Evolutionary conservation across 345 rosid genomes (phyloP).

Genomic region (Eutrema yunnanense): DNA sequence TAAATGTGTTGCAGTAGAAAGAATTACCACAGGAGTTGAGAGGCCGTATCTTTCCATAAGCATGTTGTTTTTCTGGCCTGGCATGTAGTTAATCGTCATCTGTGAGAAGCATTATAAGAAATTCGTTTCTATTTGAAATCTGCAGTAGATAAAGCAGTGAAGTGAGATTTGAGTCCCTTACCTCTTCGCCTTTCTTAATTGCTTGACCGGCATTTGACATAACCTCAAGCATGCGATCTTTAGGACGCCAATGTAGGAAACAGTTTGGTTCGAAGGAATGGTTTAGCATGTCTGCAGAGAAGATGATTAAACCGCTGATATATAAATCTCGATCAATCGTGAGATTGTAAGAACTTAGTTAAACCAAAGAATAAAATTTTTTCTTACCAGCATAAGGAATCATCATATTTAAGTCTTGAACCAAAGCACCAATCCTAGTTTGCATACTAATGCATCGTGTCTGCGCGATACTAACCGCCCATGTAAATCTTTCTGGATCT

Average conservation of each 20-base stretch:
- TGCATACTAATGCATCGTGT: conserved; percentile 76
- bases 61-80: conserved; percentile 51
- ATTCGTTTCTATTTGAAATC: not conserved
- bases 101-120: conserved; percentile 19
- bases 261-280: conserved; percentile 89
- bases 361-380: not conserved
- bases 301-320: not conserved
- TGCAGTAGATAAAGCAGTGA: not conserved
- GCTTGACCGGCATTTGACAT: conserved; percentile 90
- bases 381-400: conserved; percentile 87
- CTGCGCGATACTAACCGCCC: conserved; percentile 90
- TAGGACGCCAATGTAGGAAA: conserved; percentile 91
- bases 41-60: conserved; percentile 92
- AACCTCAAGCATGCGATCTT: conserved; percentile 95
- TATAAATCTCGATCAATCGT: not conserved
- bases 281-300: conserved; percentile 79
- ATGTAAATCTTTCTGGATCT: conserved; percentile 71
- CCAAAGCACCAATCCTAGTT: conserved; percentile 74
- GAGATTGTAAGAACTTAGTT: not conserved
- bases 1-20: not conserved
- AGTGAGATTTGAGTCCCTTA: conserved; percentile 16
- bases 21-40: conserved; percentile 76
- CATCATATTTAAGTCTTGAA: conserved; percentile 85
- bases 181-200: conserved; percentile 85
- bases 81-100: conserved; percentile 86